Conservation (phyloP, 2,329 filamentous ascomycete species). For the Hirsutella minnesotensis region DNA sequence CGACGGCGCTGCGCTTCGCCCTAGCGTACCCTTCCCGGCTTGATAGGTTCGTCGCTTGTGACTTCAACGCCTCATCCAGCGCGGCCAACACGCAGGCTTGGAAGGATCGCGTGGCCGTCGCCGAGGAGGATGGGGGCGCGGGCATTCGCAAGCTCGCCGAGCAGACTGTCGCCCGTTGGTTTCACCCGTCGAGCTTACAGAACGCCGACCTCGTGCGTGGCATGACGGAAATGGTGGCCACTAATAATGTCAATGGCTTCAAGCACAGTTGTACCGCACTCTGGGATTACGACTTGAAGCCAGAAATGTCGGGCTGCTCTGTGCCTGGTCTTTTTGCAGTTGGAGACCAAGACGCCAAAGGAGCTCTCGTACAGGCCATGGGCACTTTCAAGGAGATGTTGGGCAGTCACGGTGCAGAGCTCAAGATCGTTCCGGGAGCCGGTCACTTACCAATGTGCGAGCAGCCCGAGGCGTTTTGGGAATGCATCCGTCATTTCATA, state of each 20-base stretch:
- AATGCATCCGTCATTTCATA: constrained; percentile 48
- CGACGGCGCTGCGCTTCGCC: constrained; percentile 62
- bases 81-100: constrained; percentile 67
- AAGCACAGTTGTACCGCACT: constrained; percentile 55
- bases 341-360: constrained; percentile 58
- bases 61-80: constrained; percentile 65
- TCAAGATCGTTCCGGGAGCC: constrained; percentile 55
- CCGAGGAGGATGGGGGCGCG: constrained; percentile 41
- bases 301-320: constrained; percentile 37
- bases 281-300: constrained; percentile 57
- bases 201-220: constrained; percentile 35
- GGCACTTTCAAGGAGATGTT: constrained; percentile 53
- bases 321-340: constrained; percentile 59
- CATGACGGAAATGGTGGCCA: constrained; percentile 57
- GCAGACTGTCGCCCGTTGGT: constrained; percentile 67
- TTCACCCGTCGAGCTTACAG: constrained; percentile 44
- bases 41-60: constrained; percentile 56
- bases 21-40: constrained; percentile 52
- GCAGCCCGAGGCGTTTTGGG: constrained; percentile 54
- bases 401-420: constrained; percentile 40
- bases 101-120: constrained; percentile 61
- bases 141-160: constrained; percentile 58
- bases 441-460: constrained; percentile 84
- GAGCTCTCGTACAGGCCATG: constrained; percentile 68
- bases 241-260: constrained; percentile 61